phyloP scores from a whole-genome alignment of 129 eudicot species.

The Daucus carota region DH1_v3.0 NC_030385.2:38099001-38099500 shows the following conservation, averaged over 20 bases:
- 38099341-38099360: constrained; percentile 20
- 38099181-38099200: constrained; percentile 21
- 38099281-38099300: constrained; percentile 62
- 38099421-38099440: constrained; percentile 38
- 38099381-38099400: constrained; percentile 23
- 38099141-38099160: constrained; percentile 28
- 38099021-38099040: constrained; percentile 46
- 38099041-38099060: constrained; percentile 74
- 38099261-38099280: constrained; percentile 43
- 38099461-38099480: constrained; percentile 56
- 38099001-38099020: constrained; percentile 74
- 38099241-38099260: constrained; percentile 25
- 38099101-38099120: constrained; percentile 29
- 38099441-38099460: constrained; percentile 45
- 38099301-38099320: constrained; percentile 29
- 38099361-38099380: constrained; percentile 18
- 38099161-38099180: constrained; percentile 26
- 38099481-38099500: constrained; percentile 85
- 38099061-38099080: constrained; percentile 76
- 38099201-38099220: constrained; percentile 39
- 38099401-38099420: constrained; percentile 47
- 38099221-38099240: constrained; percentile 34
- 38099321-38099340: constrained; percentile 8
- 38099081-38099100: constrained; percentile 67
- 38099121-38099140: constrained; percentile 28